phyloP scores from a whole-genome alignment of 2,329 filamentous ascomycete genomes.

The Drechslera avenae region DNA sequence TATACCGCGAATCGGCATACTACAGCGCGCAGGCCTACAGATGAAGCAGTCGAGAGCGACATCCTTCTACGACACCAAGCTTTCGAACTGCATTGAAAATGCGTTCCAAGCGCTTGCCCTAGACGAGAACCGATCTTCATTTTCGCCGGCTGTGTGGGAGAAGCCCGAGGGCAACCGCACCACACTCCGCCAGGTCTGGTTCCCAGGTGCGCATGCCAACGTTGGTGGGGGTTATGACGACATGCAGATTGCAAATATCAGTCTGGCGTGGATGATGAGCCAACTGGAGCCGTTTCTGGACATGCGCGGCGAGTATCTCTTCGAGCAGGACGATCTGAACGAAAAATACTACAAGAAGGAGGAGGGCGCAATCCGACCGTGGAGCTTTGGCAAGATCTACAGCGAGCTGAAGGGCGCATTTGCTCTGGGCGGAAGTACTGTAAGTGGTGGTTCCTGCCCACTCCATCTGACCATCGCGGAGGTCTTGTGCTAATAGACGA shows the following conservation, averaged over 20 bases:
- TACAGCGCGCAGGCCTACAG: slow-evolving; percentile 46
- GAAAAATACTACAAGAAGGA: slow-evolving; percentile 52
- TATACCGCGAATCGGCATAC: slow-evolving; percentile 52
- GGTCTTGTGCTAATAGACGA: slow-evolving; percentile 12
- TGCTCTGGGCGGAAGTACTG: slow-evolving; percentile 52
- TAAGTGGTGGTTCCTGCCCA: slow-evolving; percentile 18
- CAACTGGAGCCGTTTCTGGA: slow-evolving; percentile 57
- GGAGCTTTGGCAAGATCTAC: slow-evolving; percentile 55
- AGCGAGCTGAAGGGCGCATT: slow-evolving; percentile 55
- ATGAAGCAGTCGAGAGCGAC: slow-evolving; percentile 46
- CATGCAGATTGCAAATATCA: slow-evolving; percentile 56
- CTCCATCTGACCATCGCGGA: neutral
- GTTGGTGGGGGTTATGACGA: slow-evolving; percentile 56
- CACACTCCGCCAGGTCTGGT: slow-evolving; percentile 60
- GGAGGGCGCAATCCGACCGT: slow-evolving; percentile 51
- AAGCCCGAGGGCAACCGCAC: slow-evolving; percentile 53
- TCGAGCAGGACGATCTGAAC: slow-evolving; percentile 54
- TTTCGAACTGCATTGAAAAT: slow-evolving; percentile 53
- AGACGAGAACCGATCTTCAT: slow-evolving; percentile 59
- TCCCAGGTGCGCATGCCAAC: slow-evolving; percentile 60
- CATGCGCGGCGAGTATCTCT: slow-evolving; percentile 54
- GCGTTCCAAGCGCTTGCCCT: slow-evolving; percentile 63
- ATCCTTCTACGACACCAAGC: slow-evolving; percentile 56
- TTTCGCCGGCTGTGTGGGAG: slow-evolving; percentile 60
- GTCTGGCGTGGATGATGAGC: slow-evolving; percentile 63